Evolutionary conservation across 164 flowering plant species (phyloP).

Genomic region (Vitis riparia): DNA sequence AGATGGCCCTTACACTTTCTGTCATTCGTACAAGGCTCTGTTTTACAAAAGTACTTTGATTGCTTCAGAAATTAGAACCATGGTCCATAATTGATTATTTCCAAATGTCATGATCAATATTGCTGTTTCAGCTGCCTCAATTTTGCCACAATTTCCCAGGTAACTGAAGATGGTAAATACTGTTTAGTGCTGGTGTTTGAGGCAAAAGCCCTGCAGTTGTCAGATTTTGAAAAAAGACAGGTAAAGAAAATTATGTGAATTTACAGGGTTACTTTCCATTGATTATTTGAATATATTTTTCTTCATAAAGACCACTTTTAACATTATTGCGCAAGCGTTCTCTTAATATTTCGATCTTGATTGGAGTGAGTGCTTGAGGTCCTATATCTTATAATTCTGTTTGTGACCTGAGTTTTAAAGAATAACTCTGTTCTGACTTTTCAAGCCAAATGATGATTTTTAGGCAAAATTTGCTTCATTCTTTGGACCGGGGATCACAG

Average conservation of each 20-base stretch:
- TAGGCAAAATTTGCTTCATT: conserved; percentile 93
- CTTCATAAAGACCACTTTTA: neutral
- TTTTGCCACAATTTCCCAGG: conserved; percentile 37
- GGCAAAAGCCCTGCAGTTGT: conserved; percentile 77
- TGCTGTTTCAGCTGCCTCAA: conserved; percentile 4
- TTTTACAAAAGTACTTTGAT: neutral
- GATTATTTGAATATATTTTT: neutral
- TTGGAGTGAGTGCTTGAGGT: neutral
- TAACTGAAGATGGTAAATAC: conserved; percentile 86
- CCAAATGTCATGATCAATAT: neutral
- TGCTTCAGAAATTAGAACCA: neutral
- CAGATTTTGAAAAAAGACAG: conserved; percentile 93
- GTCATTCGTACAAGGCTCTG: neutral
- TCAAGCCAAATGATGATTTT: neutral
- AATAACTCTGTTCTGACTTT: conserved; percentile 3
- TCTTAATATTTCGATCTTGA: neutral
- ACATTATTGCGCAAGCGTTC: neutral
- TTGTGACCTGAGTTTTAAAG: neutral
- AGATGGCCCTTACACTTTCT: neutral
- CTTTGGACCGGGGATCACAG: conserved; percentile 92
- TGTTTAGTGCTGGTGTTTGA: conserved; percentile 76
- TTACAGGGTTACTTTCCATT: neutral
- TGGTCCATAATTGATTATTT: neutral
- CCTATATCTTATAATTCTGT: neutral
- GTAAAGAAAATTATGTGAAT: conserved; percentile 25